Evolutionary conservation across 2,329 filamentous ascomycete genomes (phyloP), one percentile per base, ranked within the genome.

Genomic region (Ophiocordyceps sinensis): DNA sequence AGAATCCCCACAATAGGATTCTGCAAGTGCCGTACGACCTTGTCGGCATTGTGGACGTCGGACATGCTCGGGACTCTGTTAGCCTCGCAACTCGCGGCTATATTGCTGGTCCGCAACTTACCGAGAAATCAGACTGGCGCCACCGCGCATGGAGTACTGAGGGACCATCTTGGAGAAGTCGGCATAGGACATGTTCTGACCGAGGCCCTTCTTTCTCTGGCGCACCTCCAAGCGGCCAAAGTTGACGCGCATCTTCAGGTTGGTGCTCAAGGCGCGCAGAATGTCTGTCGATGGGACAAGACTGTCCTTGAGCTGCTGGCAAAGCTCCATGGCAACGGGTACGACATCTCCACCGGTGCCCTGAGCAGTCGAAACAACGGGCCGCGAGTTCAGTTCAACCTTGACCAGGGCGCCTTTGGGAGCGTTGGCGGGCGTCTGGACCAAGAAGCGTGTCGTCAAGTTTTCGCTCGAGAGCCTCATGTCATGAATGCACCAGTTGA

Each of bases 401-500:
- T 17, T 45, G 38, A 62, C 45, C 21, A 39, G 35, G 12, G 40
- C 40, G 10, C 48, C 47, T 1, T 37, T 11, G 13, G 39, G 34
- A 11, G 41, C 42, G 15, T 47, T 45, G 2, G 44, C 45, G 2
- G 52, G 51, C 8, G 42, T 36, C 36, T 63, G 60, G 4, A 53
- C 48, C 10, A 61, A 41, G 37, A 57, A 58, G 2, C 45, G 48
- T 6, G 47, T 43, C 3, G 48, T 44, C 7, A 49, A 38, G 17
- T 50, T 45, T 13, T 56, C 49, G 5, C 50, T 52, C 2, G 48
- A 51, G 4, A 57, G 41, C 5, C 57, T 51, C 46, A 60, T 49
- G n/a, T 62, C 52, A 13, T 58, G 52, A 12, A 63, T 50, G 6
- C 37, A 42, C 52, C 50, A 53, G 42, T 60, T 60, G 8, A 61